phyloP scores from a whole-genome alignment of 805 yeast species.

The Pichia californica region DNA sequence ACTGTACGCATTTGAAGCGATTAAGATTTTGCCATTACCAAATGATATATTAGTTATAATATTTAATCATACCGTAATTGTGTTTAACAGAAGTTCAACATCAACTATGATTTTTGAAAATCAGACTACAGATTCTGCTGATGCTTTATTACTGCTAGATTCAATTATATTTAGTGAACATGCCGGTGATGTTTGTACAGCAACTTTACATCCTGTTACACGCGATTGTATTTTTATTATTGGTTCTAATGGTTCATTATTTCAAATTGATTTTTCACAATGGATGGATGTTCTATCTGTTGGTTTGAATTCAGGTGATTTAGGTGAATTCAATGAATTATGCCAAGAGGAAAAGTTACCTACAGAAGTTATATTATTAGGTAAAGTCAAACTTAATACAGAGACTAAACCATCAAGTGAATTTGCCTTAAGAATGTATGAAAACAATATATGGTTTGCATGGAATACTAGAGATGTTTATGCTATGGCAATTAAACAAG shows the following conservation, averaged over 20 bases:
- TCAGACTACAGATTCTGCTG: constrained; percentile 9
- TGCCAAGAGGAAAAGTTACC: constrained; percentile 15
- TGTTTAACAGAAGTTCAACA: constrained; percentile 19
- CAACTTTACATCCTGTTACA: constrained; percentile 17
- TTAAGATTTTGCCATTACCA: constrained; percentile 21
- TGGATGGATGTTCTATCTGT: constrained; percentile 21
- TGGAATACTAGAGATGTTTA: constrained; percentile 21
- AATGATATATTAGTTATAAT: constrained; percentile 22
- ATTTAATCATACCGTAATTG: constrained; percentile 17
- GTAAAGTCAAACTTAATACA: constrained; percentile 10
- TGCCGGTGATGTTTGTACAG: constrained; percentile 11
- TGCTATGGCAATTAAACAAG: constrained; percentile 12
- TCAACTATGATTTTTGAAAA: constrained; percentile 22
- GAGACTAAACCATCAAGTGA: neutral
- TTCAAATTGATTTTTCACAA: constrained; percentile 23
- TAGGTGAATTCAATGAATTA: constrained; percentile 13
- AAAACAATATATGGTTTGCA: constrained; percentile 19
- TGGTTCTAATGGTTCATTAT: constrained; percentile 16
- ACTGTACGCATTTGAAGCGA: constrained; percentile 42
- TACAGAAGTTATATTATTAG: constrained; percentile 17
- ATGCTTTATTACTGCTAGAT: constrained; percentile 11
- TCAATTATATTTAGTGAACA: constrained; percentile 9
- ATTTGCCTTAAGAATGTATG: constrained; percentile 8
- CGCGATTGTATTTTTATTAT: constrained; percentile 17
- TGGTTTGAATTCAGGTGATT: constrained; percentile 16